Evolutionary conservation across 176 grass and related monocot genomes (phyloP), one percentile per base, ranked within the genome.

Genomic region (Lolium perenne): DNA sequence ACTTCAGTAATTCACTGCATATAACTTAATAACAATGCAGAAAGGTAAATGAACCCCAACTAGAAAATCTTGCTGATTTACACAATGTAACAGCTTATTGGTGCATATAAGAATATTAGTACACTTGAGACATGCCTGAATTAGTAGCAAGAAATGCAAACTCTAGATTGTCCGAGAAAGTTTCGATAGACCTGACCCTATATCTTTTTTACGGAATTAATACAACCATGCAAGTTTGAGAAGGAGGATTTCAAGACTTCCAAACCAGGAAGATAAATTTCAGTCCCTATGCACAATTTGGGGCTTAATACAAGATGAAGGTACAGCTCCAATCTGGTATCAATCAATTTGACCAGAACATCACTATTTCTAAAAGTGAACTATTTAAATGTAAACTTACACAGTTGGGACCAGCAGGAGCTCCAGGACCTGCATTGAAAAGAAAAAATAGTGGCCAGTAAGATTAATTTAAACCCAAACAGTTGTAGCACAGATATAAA

Each of bases 341-440:
- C 56, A 4, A 51, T 51, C 80, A 61, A 48, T 38, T 67, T 14
- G 0, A 80, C 51, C 23, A 70, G 50, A 88, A 63, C 79, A 49
- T 21, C 1, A 10, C 16, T 21, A 55, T 35, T 76, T 75, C 47
- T 67, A 47, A 8, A 66, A 59, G 47, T 82, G 35, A 67, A 85
- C 14, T 47, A 89, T 18, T 49, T 82, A 84, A 86, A 40, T 45
- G 54, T 38, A 69, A 63, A 98, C 95, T 98, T 90, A 95, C 95
- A 35, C 95, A 98, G 69, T 98, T 95, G 91, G 95, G 95, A 83
- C 94, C 64, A 45, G 87, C 76, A 58, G 96, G 96, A 79, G 96
- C 95, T 76, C 91, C 95, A 84, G 95, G 96, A 53, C 96, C 96
- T 98, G 91, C 86, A 92, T 78, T 84, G 57, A 54, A 82, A 22